Evolutionary conservation across 345 rosid genomes (phyloP), one percentile per base, ranked within the genome.

Genomic region (Physaria fendleri): DNA sequence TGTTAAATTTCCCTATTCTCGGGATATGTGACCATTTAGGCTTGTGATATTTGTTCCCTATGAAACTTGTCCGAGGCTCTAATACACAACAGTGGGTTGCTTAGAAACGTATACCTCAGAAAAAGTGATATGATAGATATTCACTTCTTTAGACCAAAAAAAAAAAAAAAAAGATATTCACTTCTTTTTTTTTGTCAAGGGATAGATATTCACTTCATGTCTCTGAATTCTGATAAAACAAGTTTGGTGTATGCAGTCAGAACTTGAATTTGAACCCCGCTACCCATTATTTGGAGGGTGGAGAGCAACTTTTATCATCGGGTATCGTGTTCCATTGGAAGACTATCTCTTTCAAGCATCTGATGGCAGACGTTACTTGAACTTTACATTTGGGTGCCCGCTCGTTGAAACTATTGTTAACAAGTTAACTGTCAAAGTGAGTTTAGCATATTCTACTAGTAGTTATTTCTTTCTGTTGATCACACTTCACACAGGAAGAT

Each of bases 211-310:
- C 57, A 16, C 48, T 58, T 4, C 12, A 29, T 29, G 43, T 8
- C 35, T 21, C 5, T 38, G 21, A 16, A 57, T 57, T 22, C 58
- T 49, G 30, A 14, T 17, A 14, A 23, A 38, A 21, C 23, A 24
- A 1, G 13, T 30, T 55, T 51, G 45, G 46, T 54, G 30, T 61
- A 51, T 76, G 77, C 96, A 90, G 97, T 87, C 97, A 25, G 96
- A 94, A 71, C 97, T 94, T 60, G 96, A 94, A 79, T 75, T 90
- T 40, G 96, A 90, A 68, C 97, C 97, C 2, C 83, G 96, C 2
- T 90, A 90, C 78, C 99, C 99, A 43, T 72, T 94, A 71, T 85
- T 94, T 79, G 99, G 99, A 72, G 97, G 97, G 47, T 94, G 99
- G 99, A 87, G 83, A 70, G 80, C 97, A 45, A 87, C 95, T 68